Evolutionary conservation across 257 asterid species (phyloP).

Genomic region (Solanum pinnatisectum): DNA sequence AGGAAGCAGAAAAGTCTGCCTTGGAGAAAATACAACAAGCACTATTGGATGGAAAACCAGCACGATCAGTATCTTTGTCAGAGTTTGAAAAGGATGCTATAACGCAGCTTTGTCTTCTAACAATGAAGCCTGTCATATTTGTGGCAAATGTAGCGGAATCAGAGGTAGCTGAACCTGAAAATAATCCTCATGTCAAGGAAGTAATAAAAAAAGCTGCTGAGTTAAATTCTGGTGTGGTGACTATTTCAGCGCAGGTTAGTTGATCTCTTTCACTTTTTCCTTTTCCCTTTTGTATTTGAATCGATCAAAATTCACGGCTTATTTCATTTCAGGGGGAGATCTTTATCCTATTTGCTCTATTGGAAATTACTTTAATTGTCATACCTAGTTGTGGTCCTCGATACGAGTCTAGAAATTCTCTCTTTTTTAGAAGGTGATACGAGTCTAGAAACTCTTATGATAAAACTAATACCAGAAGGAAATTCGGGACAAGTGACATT

Average conservation of each 20-base stretch:
- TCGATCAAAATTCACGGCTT: not conserved
- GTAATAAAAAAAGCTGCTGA: slow-evolving; percentile 68
- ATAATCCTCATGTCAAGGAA: slow-evolving; percentile 65
- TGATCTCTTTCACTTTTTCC: slow-evolving; percentile 2
- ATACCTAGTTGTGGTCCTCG: not conserved
- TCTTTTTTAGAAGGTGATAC: not conserved
- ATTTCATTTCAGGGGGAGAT: not conserved
- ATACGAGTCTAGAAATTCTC: not conserved
- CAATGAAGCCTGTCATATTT: slow-evolving; percentile 89
- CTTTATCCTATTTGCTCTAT: not conserved
- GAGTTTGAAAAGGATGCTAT: slow-evolving; percentile 70
- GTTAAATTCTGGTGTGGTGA: slow-evolving; percentile 71
- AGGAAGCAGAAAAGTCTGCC: slow-evolving; percentile 92
- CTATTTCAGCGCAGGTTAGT: slow-evolving; percentile 95
- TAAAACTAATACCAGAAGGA: not conserved
- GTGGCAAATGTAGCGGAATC: slow-evolving; percentile 97
- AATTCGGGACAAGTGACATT: not conserved
- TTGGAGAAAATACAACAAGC: slow-evolving; percentile 65
- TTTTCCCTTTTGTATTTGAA: slow-evolving; percentile 1
- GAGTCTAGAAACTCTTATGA: not conserved
- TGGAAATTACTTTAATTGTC: not conserved
- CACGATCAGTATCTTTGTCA: slow-evolving; percentile 75
- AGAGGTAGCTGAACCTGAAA: slow-evolving; percentile 78
- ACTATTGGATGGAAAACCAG: slow-evolving; percentile 91
- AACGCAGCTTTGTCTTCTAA: slow-evolving; percentile 85